phyloP scores from a whole-genome alignment of 441 rosid species.

The Syzygium malaccense region DNA sequence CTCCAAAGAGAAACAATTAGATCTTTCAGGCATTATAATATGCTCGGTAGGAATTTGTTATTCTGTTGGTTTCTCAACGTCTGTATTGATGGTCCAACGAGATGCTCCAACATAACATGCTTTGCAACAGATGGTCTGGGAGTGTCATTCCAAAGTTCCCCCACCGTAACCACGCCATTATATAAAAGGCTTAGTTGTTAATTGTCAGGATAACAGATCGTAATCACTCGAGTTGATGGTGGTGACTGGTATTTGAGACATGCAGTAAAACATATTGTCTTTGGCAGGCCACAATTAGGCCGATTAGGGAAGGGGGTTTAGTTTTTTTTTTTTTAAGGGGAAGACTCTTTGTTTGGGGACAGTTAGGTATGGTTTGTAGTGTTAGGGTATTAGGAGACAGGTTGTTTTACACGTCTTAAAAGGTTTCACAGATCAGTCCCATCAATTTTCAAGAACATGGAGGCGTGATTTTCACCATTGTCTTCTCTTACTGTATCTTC shows the following conservation, averaged over 20 bases:
- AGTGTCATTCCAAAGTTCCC: background rate
- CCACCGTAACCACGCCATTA: background rate
- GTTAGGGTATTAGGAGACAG: background rate
- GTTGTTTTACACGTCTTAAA: background rate
- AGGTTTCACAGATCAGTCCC: background rate
- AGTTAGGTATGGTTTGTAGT: background rate
- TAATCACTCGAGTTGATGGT: background rate
- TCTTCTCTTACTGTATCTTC: background rate
- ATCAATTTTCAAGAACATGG: background rate
- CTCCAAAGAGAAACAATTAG: background rate
- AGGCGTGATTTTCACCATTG: background rate
- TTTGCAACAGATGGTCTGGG: background rate
- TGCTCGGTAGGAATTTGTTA: background rate
- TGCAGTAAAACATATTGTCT: background rate
- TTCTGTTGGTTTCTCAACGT: background rate
- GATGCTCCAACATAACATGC: background rate
- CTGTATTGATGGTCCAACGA: background rate
- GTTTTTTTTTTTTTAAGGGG: background rate
- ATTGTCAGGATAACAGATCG: background rate
- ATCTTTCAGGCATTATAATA: background rate
- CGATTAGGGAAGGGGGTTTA: background rate
- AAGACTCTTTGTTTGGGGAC: background rate
- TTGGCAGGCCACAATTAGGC: background rate
- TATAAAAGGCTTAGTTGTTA: background rate
- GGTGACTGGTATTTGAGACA: background rate